Base-by-base conservation (phyloP, 768 basidiomycete genomes). In the Rhodosporidiobolus odoratus region DNA sequence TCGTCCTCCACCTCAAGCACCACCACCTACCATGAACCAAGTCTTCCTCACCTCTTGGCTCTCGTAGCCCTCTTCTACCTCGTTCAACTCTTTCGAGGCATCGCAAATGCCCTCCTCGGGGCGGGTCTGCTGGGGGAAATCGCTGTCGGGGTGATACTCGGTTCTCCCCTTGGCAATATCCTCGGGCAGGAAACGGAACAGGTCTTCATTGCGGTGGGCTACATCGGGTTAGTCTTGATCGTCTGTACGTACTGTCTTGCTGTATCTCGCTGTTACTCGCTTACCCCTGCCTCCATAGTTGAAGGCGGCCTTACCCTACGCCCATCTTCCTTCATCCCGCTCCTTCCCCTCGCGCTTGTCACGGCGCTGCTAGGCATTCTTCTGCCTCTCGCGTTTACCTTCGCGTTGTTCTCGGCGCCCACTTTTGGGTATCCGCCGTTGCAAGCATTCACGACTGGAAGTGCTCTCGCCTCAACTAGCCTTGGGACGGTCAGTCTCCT, bases 391-490 rank as follows among this genome's bases (percentile, higher is more conserved):
- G 83, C 80, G 0, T 76, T 85, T 2, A 83, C 83, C 1, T 80
- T 86, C 66, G 77, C 83, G 4, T 80, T 85, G 3, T 73, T 73
- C 53, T 37, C 66, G 12, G 45, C 65, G 1, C 15, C 58, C 2
- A 10, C 57, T 19, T 73, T 35, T 54, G 35, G 23, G 9, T 67
- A 64, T 41, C 72, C 72, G 8, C 13, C 61, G 1, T 75, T 86
- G 10, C 72, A 78, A 37, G 80, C 84, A 4, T 88, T 89, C 75
- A 82, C 84, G 0, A 85, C 86, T 0, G 87, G 87, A 0, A 85
- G 86, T 2, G 83, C 87, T 0, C 80, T 88, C 1, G 85, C 84
- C 25, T 85, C 86, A 0, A 89, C 87, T 0, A 86, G 85, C 1
- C 81, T 89, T 3, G 88, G 87, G 0, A 89, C 88, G 0, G 63